phyloP scores from a whole-genome alignment of 805 yeast species.

The Candida khao-thaluensis region DNA sequence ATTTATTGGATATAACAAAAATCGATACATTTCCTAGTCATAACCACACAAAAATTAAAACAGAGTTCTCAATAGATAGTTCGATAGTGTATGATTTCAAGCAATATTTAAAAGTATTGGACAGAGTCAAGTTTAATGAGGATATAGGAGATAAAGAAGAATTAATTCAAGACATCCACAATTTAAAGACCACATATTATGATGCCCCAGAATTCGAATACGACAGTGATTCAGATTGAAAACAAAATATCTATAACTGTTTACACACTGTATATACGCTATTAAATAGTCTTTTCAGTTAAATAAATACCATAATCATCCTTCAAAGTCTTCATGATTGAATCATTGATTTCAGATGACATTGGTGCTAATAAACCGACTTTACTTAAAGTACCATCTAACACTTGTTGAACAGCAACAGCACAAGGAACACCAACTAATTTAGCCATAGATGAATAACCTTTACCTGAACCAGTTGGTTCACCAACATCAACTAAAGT shows the following conservation, averaged over 20 bases:
- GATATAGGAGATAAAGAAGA: constrained; percentile 27
- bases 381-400: constrained; percentile 71
- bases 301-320: constrained; percentile 85
- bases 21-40: constrained; percentile 30
- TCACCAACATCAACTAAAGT: constrained; percentile 94
- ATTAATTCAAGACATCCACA: constrained; percentile 33
- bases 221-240: constrained; percentile 19
- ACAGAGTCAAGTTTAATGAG: constrained; percentile 14
- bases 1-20: constrained; percentile 21
- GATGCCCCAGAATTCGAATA: constrained; percentile 29
- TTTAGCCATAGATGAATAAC: constrained; percentile 98
- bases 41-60: constrained; percentile 10
- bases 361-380: constrained; percentile 91
- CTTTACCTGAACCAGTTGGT: constrained; percentile 44
- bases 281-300: constrained; percentile 73
- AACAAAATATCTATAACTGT: not conserved
- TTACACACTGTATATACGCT: not conserved
- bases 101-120: constrained; percentile 23
- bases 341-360: constrained; percentile 84
- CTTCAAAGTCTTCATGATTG: constrained; percentile 88
- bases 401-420: constrained; percentile 83
- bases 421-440: constrained; percentile 98
- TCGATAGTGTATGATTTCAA: constrained; percentile 28
- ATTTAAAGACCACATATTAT: constrained; percentile 32
- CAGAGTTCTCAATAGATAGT: constrained; percentile 27